A percentile compares a stretch with the other conserved stretches of the same genome.
Evolutionary conservation across 768 basidiomycete species (phyloP).

Genomic region (Pulveroboletus sp.): DNA sequence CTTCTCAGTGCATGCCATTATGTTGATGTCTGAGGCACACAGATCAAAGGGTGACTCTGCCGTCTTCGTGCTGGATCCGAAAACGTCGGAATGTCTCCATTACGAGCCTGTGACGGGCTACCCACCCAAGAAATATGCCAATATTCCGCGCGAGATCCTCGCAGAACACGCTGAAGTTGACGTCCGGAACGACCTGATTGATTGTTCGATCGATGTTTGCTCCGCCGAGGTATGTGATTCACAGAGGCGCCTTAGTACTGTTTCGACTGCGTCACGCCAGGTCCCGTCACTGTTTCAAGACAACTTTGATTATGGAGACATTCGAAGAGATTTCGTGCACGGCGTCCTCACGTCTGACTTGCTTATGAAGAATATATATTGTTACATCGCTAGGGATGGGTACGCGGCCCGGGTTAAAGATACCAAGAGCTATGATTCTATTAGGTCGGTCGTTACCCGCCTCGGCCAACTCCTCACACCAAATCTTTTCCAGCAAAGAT

Average conservation of each 20-base stretch:
- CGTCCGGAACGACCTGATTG: conserved; percentile 82
- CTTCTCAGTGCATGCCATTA: neutral
- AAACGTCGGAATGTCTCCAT: conserved; percentile 78
- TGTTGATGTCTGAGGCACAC: conserved; percentile 4
- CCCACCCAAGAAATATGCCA: conserved; percentile 56
- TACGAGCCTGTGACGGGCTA: conserved; percentile 75
- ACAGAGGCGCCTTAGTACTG: neutral
- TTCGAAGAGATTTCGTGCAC: conserved; percentile 89
- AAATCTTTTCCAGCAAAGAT: conserved; percentile 68
- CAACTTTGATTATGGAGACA: conserved; percentile 95
- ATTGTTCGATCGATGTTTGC: conserved; percentile 90
- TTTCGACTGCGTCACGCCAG: conserved; percentile 36
- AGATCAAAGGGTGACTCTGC: conserved; percentile 73
- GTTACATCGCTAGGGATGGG: conserved; percentile 81
- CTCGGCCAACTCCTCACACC: neutral
- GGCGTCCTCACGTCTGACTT: conserved; percentile 93
- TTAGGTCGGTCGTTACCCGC: conserved; percentile 53
- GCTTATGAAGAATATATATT: conserved; percentile 90
- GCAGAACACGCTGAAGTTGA: conserved; percentile 74
- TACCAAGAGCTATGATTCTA: conserved; percentile 84
- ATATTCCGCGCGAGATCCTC: conserved; percentile 77
- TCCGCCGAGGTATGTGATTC: conserved; percentile 69
- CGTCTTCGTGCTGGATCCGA: conserved; percentile 72
- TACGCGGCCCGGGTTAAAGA: conserved; percentile 94
- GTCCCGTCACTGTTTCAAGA: conserved; percentile 96